Conservation (phyloP, 306 rosid genomes). For the Vicia faba region DNA sequence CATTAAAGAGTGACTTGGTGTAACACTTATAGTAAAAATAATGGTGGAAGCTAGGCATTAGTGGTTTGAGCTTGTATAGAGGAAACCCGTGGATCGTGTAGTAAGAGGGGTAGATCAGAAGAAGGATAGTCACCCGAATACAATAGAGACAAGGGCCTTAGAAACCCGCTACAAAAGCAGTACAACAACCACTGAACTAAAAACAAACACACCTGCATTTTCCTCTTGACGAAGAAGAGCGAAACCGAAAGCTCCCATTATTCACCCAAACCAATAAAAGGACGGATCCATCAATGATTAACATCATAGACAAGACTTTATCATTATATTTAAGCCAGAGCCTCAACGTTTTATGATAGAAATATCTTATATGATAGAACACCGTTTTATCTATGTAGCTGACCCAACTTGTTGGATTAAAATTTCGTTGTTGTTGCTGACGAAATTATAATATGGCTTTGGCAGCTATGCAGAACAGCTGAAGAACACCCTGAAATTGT, state of each 20-base stretch:
- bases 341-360: too few species aligned
- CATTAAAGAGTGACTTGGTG: not conserved
- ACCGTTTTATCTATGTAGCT: not conserved
- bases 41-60: not conserved
- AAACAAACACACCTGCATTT: too few species aligned
- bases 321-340: too few species aligned
- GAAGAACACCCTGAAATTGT: constrained; percentile 88
- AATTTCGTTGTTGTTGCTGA: not conserved
- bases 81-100: not conserved
- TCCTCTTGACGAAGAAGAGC: too few species aligned
- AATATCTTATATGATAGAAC: not conserved
- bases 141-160: too few species aligned
- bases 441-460: constrained; percentile 38
- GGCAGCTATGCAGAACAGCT: constrained; percentile 94
- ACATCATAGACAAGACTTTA: too few species aligned
- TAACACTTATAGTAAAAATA: not conserved
- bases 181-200: too few species aligned
- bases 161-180: too few species aligned
- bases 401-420: not conserved
- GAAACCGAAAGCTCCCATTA: too few species aligned
- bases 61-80: not conserved
- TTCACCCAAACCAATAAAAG: too few species aligned
- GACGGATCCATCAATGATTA: too few species aligned
- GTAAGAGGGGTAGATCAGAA: not conserved
- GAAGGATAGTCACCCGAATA: not conserved